Evolutionary conservation across 148 eudicot genomes (phyloP), one percentile per base, ranked within the genome.

Genomic region (Rheum nobile): DNA sequence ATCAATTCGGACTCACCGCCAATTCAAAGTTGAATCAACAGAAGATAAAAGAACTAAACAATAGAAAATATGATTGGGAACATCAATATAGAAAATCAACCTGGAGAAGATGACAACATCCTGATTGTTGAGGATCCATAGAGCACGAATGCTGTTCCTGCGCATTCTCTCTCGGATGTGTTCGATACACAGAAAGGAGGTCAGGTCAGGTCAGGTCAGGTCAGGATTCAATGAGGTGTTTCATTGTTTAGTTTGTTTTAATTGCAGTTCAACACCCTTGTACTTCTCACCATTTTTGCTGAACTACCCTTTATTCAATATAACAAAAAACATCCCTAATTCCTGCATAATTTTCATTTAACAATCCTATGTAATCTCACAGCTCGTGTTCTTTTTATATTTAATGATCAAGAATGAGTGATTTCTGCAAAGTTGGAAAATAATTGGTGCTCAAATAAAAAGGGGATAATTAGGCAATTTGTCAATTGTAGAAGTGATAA

Each of bases 41-140:
- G 41, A 34, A 73, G 8, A 43, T 24, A 4, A 37, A 80, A 24
- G 57, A 46, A 72, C 22, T 48, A 41, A 73, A 42, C 71, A 61
- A 74, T 57, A n/a, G 32, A 67, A 48, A 14, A 8, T 14, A 8
- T 29, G 35, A 28, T 61, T 26, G 19, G n/a, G 67, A 29, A 14
- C 0, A 26, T 28, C 67, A 12, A 26, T 13, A 29, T 2, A 57
- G 65, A 26, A 67, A 46, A 34, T 43, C 0, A 21, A 94, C 99
- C 99, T 85, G 74, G 97, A 92, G 84, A 90, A 96, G 70, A 96
- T 67, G 38, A 92, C 89, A 43, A 73, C 47, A 72, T 96, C 91
- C 71, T 80, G 86, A 74, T 81, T 87, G 90, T 90, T 96, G 82
- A 96, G 88, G 82, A 96, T 85, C 99, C 99, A 96, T 34, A 96